Percentiles rank a stretch among this genome's conserved stretches.
phyloP scores from a whole-genome alignment of 2,329 filamentous ascomycete genomes.

The Penicillium freii region DNA sequence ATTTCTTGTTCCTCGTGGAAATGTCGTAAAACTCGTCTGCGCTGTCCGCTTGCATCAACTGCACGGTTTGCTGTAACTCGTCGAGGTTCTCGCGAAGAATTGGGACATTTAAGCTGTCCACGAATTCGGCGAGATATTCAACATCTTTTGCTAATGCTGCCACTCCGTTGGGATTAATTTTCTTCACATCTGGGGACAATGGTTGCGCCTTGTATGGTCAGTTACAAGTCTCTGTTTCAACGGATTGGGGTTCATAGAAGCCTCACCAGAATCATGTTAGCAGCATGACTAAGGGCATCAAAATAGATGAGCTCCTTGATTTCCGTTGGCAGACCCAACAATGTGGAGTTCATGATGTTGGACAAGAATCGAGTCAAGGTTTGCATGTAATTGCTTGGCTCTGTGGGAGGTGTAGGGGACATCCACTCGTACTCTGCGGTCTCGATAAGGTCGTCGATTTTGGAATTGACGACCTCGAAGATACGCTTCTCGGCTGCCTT shows the following conservation, averaged over 20 bases:
- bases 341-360: constrained; percentile 94
- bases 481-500: constrained; percentile 97
- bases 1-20: constrained; percentile 84
- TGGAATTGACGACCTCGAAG: constrained; percentile 96
- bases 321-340: constrained; percentile 87
- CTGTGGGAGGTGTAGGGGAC: constrained; percentile 59
- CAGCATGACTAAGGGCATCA: constrained; percentile 87
- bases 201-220: constrained; percentile 64
- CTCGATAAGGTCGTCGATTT: constrained; percentile 95
- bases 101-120: constrained; percentile 80
- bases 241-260: constrained; percentile 5
- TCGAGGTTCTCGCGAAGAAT: constrained; percentile 86
- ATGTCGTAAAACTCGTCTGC: constrained; percentile 98
- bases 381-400: constrained; percentile 92
- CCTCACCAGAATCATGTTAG: constrained; percentile 74
- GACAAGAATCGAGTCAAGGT: constrained; percentile 88
- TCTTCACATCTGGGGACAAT: constrained; percentile 72
- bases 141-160: constrained; percentile 79
- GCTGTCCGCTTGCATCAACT: constrained; percentile 80
- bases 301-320: constrained; percentile 99
- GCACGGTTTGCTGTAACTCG: constrained; percentile 88
- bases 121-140: constrained; percentile 78
- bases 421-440: constrained; percentile 96
- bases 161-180: constrained; percentile 85
- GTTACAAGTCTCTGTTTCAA: constrained; percentile 9